Base-by-base conservation (phyloP, 768 basidiomycete species). In the Suillus decipiens region DNA sequence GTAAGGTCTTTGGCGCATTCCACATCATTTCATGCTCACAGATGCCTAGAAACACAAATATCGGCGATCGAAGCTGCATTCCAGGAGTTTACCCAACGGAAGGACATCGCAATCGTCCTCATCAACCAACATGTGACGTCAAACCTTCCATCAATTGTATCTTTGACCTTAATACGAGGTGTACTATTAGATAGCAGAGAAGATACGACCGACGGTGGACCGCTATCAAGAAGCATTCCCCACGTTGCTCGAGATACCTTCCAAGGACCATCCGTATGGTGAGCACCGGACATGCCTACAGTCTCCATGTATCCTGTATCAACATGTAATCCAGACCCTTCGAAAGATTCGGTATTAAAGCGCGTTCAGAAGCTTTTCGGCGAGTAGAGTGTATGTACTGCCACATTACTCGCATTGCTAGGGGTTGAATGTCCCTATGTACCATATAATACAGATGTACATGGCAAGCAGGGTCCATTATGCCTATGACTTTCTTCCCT, bases 211-310 rank as follows among this genome's bases (percentile, higher is more conserved):
- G 0, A 87, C 92, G 1, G 94, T 99, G 14, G 97, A 99, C 77
- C 88, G 89, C 70, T 99, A 99, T 76, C 89, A 93, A 67, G 92
- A 95, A 75, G 88, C 96, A 0, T 99, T 99, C 80, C 97, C 97
- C 24, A 95, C 97, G 0, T 79, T 99, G 45, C 86, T 99, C 17
- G 97, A 99, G 77, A 99, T 99, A 65, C 97, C 97, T 31, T 95
- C 94, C 61, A 99, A 99, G 76, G 96, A 99, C 72, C 95, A 97
- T 76, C 96, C 96, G 41, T 99, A 99, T 70, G 96, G 96, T 96
- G 60, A 63, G 85, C 77, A 45, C 48, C 54, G 58, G 10, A 39
- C 31, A n/a, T 58, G 36, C 62, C 45, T 41, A 33, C 36, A 47
- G 43, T 11, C 53, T 53, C 37, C 54, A 48, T 63, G 56, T 42